Base-by-base conservation (phyloP, 2,329 filamentous ascomycete genomes). In the Elsinoe fawcettii region DNA sequence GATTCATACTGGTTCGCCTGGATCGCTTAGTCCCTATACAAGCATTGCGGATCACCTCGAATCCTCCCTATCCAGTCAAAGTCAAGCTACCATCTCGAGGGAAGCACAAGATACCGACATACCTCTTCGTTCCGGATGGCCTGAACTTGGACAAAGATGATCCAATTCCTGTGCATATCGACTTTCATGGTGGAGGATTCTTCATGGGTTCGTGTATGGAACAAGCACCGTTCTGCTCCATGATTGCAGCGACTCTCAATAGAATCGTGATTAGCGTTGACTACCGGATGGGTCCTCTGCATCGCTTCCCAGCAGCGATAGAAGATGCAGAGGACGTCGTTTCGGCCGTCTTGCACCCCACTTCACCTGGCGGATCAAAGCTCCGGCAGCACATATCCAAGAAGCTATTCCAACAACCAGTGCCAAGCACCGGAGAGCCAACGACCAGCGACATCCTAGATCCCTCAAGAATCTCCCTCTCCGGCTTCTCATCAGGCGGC, bases 311-410 rank as follows among this genome's bases (percentile, higher is more conserved):
- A 0, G 73, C 74, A 0, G 75, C 75, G 1, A 70, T 77, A 16
- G 71, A 75, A 59, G 75, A 78, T 59, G 73, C 72, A 8, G 75
- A 77, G 55, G 75, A 77, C 58, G 73, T 74, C 1, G 62, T 77
- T 2, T 67, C 66, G 3, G 73, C 74, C 1, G 69, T 77, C 2
- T 63, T 76, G 25, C 69, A 75, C 37, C 67, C 64, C 0, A 62
- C 63, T 11, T 67, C 66, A 7, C 64, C 71, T 23, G 69, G 64
- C 11, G 68, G 69, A 18, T 66, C 64, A 30, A 63, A 67, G 6
- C 63, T 74, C 8, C 62, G 70, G 39, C 62, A 64, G 51, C 67
- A 14, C 65, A 68, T 63, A 66, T 57, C 63, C 12, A 65, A 70
- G 60, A 64, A 49, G 55, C 25, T 39, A 3, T 14, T 16, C 2